These are phyloP conservation scores for Halophytophthora polymorphica DNA, from an alignment of 352 stramenopile genomes.

Conservation along the genomic window DNA sequence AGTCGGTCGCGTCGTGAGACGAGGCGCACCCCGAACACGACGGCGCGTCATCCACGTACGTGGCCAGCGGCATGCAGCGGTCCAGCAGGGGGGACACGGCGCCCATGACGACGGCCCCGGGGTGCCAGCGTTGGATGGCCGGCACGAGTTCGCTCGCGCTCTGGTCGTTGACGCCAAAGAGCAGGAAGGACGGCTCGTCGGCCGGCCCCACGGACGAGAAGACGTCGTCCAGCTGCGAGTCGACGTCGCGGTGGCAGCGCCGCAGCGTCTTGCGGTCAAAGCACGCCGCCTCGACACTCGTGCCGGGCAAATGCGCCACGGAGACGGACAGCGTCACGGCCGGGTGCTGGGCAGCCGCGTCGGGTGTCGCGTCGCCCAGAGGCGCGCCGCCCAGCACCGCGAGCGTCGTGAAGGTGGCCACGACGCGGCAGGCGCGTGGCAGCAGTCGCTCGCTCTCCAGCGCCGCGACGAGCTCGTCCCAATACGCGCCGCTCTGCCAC, in stretches of 20 bases:
- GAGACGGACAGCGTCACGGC: conserved; percentile 35
- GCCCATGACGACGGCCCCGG: conserved; percentile 33
- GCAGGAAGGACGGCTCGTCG: conserved; percentile 38
- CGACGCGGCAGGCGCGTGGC: conserved; percentile 32
- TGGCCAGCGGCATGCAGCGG: conserved; percentile 32
- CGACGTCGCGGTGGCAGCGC: conserved; percentile 28
- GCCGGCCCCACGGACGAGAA: conserved; percentile 16
- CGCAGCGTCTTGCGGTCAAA: conserved; percentile 60
- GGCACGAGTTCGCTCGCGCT: conserved; percentile 39
- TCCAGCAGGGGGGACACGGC: conserved; percentile 39
- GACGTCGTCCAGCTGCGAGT: conserved; percentile 30
- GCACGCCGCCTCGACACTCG: conserved; percentile 32
- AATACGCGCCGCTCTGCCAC: conserved; percentile 36
- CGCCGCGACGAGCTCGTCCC: conserved; percentile 28
- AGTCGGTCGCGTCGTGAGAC: neutral
- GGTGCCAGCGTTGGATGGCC: conserved; percentile 34
- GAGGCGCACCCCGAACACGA: neutral
- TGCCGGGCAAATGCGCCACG: conserved; percentile 43
- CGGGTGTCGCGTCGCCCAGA: neutral
- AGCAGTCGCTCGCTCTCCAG: conserved; percentile 39
- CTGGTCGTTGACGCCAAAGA: conserved; percentile 54
- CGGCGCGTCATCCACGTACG: conserved; percentile 7
- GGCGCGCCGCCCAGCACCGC: conserved; percentile 17
- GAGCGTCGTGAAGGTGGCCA: conserved; percentile 38
- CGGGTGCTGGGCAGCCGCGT: neutral